A percentile compares a stretch with the other conserved stretches of the same genome.
Conservation (phyloP, 257 asterid genomes). For the Ligustrum vulgare region DNA sequence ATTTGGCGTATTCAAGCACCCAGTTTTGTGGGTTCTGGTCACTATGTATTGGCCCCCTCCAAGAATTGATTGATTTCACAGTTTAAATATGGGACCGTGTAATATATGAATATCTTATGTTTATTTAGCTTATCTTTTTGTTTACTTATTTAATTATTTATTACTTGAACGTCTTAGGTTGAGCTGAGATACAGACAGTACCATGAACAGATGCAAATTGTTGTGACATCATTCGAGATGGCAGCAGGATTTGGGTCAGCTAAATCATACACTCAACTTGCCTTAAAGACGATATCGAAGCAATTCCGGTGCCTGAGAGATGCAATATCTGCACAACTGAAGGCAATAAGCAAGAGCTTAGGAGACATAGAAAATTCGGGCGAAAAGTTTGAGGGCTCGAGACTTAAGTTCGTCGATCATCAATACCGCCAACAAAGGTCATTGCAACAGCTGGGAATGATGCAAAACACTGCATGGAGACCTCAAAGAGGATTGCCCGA, state of each 20-base stretch:
- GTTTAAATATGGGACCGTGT: slow-evolving; percentile 1
- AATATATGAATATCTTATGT: background rate
- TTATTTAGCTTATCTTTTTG: background rate
- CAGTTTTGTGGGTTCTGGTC: slow-evolving; percentile 28
- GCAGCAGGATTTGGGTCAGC: slow-evolving; percentile 72
- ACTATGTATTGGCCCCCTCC: slow-evolving; percentile 16
- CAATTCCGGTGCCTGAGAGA: slow-evolving; percentile 65
- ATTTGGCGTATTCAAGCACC: slow-evolving; percentile 25
- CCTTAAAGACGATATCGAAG: slow-evolving; percentile 60
- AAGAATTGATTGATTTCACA: slow-evolving; percentile 19
- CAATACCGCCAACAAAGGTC: slow-evolving; percentile 56
- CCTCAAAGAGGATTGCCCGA: slow-evolving; percentile 78
- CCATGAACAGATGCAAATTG: slow-evolving; percentile 62
- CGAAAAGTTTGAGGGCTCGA: slow-evolving; percentile 43
- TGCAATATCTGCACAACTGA: slow-evolving; percentile 53
- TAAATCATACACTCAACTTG: slow-evolving; percentile 56
- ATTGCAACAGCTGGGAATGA: slow-evolving; percentile 59
- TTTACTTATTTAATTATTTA: background rate
- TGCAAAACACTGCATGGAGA: slow-evolving; percentile 69
- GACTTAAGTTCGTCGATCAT: slow-evolving; percentile 47
- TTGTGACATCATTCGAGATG: slow-evolving; percentile 56
- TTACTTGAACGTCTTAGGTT: slow-evolving; percentile 35
- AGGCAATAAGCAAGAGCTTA: slow-evolving; percentile 42
- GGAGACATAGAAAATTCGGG: slow-evolving; percentile 44
- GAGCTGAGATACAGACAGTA: slow-evolving; percentile 68